Conservation (phyloP, 371 early-diverging fungal species). For the Choanephora cucurbitarum region DNA sequence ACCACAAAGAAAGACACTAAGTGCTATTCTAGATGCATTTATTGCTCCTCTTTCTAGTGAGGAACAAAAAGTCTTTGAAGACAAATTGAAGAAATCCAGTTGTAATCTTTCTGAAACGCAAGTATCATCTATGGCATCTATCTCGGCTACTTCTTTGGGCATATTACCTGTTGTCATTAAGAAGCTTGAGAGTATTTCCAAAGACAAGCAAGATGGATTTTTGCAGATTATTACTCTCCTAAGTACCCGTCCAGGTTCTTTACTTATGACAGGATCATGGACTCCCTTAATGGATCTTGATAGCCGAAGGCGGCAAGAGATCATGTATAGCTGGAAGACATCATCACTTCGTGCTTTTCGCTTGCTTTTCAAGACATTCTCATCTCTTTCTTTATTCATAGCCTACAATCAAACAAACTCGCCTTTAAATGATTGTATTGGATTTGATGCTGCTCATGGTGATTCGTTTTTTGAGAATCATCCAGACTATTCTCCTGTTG, state of each 20-base stretch:
- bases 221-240: constrained; percentile 11
- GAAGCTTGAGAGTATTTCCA: constrained; percentile 2
- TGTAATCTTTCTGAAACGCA: background rate
- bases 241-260: constrained; percentile 46
- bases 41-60: constrained; percentile 34
- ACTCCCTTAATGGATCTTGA: constrained; percentile 45
- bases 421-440: constrained; percentile 6
- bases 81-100: background rate
- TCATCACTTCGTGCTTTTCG: constrained; percentile 52
- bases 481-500: constrained; percentile 30
- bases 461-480: constrained; percentile 47
- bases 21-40: constrained; percentile 45
- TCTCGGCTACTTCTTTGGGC: constrained; percentile 1
- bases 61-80: constrained; percentile 30
- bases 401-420: constrained; percentile 13
- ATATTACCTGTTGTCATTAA: constrained; percentile 2
- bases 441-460: constrained; percentile 40
- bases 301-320: constrained; percentile 46
- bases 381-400: constrained; percentile 13
- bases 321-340: constrained; percentile 43
- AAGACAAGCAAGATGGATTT: constrained; percentile 16
- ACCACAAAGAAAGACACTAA: background rate
- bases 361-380: constrained; percentile 27
- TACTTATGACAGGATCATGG: constrained; percentile 55
- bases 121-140: background rate